Evolutionary conservation across 139 green algal species (phyloP).

Genomic region (Picochlorum sp.): DNA sequence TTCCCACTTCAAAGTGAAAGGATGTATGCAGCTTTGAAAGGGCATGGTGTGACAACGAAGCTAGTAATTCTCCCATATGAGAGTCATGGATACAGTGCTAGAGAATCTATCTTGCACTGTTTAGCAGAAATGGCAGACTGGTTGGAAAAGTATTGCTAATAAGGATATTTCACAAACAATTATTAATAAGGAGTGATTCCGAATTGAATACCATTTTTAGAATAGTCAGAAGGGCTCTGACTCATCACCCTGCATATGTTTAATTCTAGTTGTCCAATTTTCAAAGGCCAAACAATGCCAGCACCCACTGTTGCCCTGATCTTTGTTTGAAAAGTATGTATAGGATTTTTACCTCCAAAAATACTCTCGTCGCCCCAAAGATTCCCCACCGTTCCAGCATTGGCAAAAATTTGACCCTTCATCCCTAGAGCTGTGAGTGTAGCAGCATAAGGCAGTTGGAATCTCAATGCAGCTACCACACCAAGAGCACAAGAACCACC

Average conservation of each 20-base stretch:
- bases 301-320: constrained; percentile 10
- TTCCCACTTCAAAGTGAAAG: constrained; percentile 83
- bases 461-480: constrained; percentile 56
- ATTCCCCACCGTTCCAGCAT: constrained; percentile 50
- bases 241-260: constrained; percentile 28
- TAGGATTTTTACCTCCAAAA: too few species aligned
- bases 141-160: constrained; percentile 43
- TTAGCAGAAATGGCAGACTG: constrained; percentile 74
- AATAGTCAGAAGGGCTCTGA: constrained; percentile 38
- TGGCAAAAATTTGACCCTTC: constrained; percentile 67
- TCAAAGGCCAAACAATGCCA: constrained; percentile 26
- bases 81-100: constrained; percentile 72
- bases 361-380: constrained; percentile 16
- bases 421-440: constrained; percentile 33
- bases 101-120: constrained; percentile 67
- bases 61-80: constrained; percentile 95
- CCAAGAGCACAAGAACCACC: constrained; percentile 53
- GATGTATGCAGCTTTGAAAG: constrained; percentile 84
- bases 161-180: constrained; percentile 29
- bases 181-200: constrained; percentile 37
- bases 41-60: constrained; percentile 62
- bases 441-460: constrained; percentile 42
- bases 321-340: constrained; percentile 13
- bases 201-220: constrained; percentile 52
- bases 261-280: constrained; percentile 26